Percentiles rank a stretch among this genome's conserved stretches.
Evolutionary conservation across 139 green algal genomes (phyloP).

Genomic region (Coccomyxa sp.): DNA sequence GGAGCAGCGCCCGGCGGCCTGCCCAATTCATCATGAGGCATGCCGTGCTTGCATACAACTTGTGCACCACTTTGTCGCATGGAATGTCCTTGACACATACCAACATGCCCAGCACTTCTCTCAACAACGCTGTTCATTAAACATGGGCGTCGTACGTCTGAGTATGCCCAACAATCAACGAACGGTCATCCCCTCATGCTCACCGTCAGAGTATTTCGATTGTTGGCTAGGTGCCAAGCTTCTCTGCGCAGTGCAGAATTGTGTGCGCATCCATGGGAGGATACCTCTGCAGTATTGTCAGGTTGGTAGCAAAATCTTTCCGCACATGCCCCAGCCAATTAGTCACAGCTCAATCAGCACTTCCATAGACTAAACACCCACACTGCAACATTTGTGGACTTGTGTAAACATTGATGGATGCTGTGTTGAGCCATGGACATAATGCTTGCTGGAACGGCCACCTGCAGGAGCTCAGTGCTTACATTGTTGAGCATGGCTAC

Average conservation of each 20-base stretch:
- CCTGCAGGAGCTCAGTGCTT: constrained; percentile 55
- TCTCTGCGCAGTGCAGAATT: constrained; percentile 38
- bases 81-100: too few species aligned
- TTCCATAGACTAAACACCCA: neutral
- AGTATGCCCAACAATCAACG: too few species aligned
- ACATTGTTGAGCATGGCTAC: constrained; percentile 81
- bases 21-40: too few species aligned
- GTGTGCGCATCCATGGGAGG: constrained; percentile 55
- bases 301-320: constrained; percentile 84
- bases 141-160: too few species aligned
- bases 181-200: too few species aligned
- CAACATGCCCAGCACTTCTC: too few species aligned
- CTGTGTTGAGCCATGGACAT: too few species aligned
- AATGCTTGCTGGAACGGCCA: neutral
- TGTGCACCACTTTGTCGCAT: too few species aligned
- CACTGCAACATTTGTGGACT: neutral
- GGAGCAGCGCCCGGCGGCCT: too few species aligned
- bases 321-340: constrained; percentile 2
- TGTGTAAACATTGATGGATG: neutral
- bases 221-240: constrained; percentile 7
- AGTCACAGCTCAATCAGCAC: neutral
- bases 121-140: too few species aligned
- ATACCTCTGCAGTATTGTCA: constrained; percentile 92
- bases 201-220: too few species aligned
- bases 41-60: too few species aligned